These are phyloP conservation scores for Penicillium sp. DNA, from an alignment of 2,329 filamentous ascomycete genomes.

Conservation along the genomic window DNA sequence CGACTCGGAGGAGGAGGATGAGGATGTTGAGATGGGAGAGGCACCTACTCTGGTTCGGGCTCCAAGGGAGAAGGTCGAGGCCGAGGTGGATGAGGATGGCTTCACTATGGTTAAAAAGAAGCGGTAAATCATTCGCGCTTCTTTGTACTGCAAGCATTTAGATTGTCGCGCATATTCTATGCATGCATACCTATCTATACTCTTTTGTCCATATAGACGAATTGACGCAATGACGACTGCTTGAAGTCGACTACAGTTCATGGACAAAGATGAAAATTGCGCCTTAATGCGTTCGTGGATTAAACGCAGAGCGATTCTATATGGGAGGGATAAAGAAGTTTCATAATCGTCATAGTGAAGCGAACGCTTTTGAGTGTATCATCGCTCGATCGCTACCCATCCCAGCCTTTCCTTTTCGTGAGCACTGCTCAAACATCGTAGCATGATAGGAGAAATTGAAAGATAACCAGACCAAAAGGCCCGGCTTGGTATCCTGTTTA, in stretches of 20 bases:
- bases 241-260: not conserved
- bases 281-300: constrained; percentile 24
- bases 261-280: not conserved
- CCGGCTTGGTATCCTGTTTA: constrained; percentile 8
- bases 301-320: constrained; percentile 27
- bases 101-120: constrained; percentile 77
- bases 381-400: constrained; percentile 23
- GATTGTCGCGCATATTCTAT: too few relatives aligned
- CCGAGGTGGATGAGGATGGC: constrained; percentile 77
- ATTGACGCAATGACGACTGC: not conserved
- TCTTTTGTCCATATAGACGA: constrained; percentile 13
- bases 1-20: constrained; percentile 57
- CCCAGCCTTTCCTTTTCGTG: constrained; percentile 17
- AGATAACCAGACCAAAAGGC: not conserved
- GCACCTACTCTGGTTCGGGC: constrained; percentile 62
- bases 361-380: constrained; percentile 25
- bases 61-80: constrained; percentile 64
- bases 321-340: constrained; percentile 22
- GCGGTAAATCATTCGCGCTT: constrained; percentile 37
- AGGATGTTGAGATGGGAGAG: constrained; percentile 67
- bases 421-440: constrained; percentile 4
- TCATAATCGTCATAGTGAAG: constrained; percentile 39
- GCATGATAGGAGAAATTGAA: not conserved
- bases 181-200: constrained; percentile 10
- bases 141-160: not conserved